Evolutionary conservation across 495 filamentous ascomycete species (phyloP).

Genomic region (Paragyromitra xinjiangensis): DNA sequence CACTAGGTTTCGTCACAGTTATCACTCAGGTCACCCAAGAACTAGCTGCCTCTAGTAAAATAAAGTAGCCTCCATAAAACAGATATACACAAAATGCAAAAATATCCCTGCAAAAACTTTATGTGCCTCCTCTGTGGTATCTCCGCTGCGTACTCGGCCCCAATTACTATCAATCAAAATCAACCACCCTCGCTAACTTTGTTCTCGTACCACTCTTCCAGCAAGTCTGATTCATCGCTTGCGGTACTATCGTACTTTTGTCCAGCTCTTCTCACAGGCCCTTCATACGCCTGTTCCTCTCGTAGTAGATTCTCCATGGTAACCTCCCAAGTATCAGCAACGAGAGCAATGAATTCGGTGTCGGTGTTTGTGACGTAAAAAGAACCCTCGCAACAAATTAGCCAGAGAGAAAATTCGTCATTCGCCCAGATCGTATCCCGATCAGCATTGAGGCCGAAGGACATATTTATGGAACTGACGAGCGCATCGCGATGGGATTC

Average conservation of each 20-base stretch:
- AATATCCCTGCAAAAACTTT: background rate
- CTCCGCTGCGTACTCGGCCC: background rate
- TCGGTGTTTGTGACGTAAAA: conserved; percentile 41
- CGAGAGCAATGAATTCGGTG: conserved; percentile 28
- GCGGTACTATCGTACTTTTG: conserved; percentile 21
- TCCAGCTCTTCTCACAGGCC: conserved; percentile 32
- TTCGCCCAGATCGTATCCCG: conserved; percentile 33
- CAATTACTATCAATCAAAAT: background rate
- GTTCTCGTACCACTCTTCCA: conserved; percentile 37
- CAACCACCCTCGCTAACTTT: background rate
- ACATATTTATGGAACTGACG: conserved; percentile 11
- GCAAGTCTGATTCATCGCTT: conserved; percentile 24
- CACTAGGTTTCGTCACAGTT: no score
- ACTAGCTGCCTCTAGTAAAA: no score
- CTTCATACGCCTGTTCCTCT: conserved; percentile 34
- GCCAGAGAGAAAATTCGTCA: conserved; percentile 27
- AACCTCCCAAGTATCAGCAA: conserved; percentile 27
- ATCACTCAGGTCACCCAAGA: no score
- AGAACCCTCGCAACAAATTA: conserved; percentile 19
- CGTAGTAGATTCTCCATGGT: conserved; percentile 24
- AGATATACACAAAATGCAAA: no score
- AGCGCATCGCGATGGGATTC: conserved; percentile 33
- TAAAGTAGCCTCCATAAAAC: no score
- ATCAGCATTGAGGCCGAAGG: conserved; percentile 25
- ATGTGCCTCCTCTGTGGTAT: background rate